Conservation (phyloP, 129 eudicot species). For the Deinandra increscens region DNA sequence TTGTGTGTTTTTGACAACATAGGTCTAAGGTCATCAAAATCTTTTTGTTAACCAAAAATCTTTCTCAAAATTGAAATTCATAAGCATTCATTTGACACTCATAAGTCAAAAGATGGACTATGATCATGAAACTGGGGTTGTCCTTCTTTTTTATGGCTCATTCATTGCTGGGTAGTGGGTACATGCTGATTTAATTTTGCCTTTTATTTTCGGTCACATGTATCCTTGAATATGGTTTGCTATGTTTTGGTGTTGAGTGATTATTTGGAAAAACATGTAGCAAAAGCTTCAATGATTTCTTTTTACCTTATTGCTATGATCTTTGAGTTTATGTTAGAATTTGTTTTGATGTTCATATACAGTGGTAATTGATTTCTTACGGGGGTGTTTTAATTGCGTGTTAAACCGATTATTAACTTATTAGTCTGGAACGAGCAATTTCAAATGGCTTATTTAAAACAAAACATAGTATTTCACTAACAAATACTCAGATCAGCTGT, state of each 20-base stretch:
- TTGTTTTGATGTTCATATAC: neutral
- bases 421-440: neutral
- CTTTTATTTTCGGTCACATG: too few species aligned
- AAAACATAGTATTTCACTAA: neutral
- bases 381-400: neutral
- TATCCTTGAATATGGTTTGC: too few species aligned
- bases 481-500: neutral
- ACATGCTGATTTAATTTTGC: too few species aligned
- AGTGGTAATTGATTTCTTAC: too few species aligned
- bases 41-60: too few species aligned
- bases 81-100: slow-evolving; percentile 15
- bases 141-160: slow-evolving; percentile 1
- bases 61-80: neutral
- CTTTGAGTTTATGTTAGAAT: neutral
- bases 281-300: neutral
- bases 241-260: neutral
- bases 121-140: slow-evolving; percentile 23
- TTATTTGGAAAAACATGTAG: neutral
- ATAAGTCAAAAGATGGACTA: slow-evolving; percentile 21
- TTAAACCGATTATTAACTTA: neutral
- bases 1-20: too few species aligned
- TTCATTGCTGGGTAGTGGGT: too few species aligned
- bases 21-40: too few species aligned
- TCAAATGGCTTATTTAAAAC: neutral
- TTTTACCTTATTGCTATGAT: neutral